phyloP scores from a whole-genome alignment of 2,329 filamentous ascomycete genomes.

The Pezicula neosporulosa region DNA sequence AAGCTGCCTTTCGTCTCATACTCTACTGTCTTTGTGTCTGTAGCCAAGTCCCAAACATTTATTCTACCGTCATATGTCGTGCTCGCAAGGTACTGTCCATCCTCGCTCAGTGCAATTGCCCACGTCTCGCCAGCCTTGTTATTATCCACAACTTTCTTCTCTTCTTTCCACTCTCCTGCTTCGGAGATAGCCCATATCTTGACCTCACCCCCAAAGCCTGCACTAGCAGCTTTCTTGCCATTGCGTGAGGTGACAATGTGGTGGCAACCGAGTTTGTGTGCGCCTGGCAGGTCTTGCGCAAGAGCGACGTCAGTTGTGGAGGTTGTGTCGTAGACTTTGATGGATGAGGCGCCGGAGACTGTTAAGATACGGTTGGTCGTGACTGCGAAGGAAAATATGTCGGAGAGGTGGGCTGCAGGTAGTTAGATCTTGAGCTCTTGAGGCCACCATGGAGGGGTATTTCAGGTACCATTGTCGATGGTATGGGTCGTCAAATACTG shows the following conservation, averaged over 20 bases:
- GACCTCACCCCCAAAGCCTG: slow-evolving; percentile 85
- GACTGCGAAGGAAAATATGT: slow-evolving; percentile 80
- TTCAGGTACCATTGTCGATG: slow-evolving; percentile 69
- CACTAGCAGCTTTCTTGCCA: slow-evolving; percentile 73
- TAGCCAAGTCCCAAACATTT: slow-evolving; percentile 75
- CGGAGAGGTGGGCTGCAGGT: slow-evolving; percentile 68
- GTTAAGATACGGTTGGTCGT: slow-evolving; percentile 74
- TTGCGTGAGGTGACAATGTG: slow-evolving; percentile 72
- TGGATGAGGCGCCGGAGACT: slow-evolving; percentile 76
- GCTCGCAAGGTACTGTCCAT: slow-evolving; percentile 81
- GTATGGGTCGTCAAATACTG: slow-evolving; percentile 95
- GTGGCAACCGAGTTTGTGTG: slow-evolving; percentile 87
- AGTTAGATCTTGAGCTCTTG: slow-evolving; percentile 19
- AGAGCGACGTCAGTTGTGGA: slow-evolving; percentile 67
- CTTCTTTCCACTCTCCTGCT: slow-evolving; percentile 49
- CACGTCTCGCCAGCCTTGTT: slow-evolving; percentile 72
- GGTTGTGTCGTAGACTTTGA: slow-evolving; percentile 76
- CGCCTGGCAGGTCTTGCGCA: slow-evolving; percentile 72
- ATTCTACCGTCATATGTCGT: slow-evolving; percentile 86
- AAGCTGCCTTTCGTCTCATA: slow-evolving; percentile 95
- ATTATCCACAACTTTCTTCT: slow-evolving; percentile 44
- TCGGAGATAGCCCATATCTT: slow-evolving; percentile 74
- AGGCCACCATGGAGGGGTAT: slow-evolving; percentile 9
- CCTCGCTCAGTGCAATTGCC: slow-evolving; percentile 81
- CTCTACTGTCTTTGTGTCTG: slow-evolving; percentile 63